These are phyloP conservation scores for Mycena sp. DNA, from an alignment of 1,284 basidiomycete species.

Conservation along the genomic window DNA sequence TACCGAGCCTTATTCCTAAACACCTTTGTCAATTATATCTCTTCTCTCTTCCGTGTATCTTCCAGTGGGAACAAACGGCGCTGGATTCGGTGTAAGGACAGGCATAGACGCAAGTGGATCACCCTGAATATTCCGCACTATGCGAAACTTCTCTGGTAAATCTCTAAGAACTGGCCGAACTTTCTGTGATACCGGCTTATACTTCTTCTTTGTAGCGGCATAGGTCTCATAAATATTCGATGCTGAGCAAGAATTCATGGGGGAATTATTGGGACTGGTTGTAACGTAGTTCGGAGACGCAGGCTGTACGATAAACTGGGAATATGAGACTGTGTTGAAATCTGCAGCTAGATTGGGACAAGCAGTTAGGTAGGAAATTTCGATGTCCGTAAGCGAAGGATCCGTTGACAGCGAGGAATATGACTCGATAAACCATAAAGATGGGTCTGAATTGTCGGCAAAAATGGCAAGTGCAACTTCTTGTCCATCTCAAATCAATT, in stretches of 20 bases:
- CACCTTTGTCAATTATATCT: no score
- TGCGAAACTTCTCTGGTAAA: constrained; percentile 4
- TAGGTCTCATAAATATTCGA: no score
- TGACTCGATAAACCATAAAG: not conserved
- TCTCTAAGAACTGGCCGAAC: not conserved
- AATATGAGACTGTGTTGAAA: not conserved
- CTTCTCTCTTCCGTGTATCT: no score
- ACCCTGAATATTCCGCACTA: not conserved
- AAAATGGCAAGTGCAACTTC: no score
- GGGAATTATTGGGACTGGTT: not conserved
- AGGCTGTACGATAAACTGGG: not conserved
- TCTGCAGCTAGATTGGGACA: not conserved
- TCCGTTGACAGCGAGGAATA: not conserved
- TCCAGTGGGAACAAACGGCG: no score
- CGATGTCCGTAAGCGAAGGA: not conserved
- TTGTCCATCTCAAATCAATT: no score
- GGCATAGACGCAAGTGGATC: no score
- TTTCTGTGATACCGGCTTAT: constrained; percentile 2
- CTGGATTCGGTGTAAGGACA: no score
- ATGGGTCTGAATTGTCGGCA: no score
- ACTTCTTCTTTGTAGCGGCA: not conserved
- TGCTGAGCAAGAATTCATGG: not conserved
- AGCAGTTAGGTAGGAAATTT: not conserved
- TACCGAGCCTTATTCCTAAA: no score
- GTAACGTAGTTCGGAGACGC: no score